Conservation (phyloP, 352 stramenopile genomes). For the Peronospora belbahrii region DNA sequence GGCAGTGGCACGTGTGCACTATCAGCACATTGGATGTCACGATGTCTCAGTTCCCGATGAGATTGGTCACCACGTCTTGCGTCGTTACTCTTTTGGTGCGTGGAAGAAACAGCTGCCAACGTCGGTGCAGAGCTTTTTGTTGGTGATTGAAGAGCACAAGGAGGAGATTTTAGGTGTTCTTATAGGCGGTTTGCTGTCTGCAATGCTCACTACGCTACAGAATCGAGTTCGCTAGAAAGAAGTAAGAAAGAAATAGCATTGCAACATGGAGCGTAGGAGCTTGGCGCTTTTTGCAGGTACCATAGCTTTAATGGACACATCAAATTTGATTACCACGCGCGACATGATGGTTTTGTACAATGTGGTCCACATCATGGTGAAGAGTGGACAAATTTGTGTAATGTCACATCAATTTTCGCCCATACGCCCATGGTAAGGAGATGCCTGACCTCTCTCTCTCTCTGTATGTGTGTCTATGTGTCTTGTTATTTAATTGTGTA, state of each 20-base stretch:
- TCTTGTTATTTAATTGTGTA: conserved; percentile 8
- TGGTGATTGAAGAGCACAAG: conserved; percentile 51
- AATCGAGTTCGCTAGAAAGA: conserved; percentile 17
- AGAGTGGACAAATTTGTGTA: too few relatives aligned
- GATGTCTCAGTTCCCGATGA: conserved; percentile 57
- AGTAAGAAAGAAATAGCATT: too few relatives aligned
- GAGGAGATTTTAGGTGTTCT: conserved; percentile 68
- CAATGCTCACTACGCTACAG: conserved; percentile 70
- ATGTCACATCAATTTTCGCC: too few relatives aligned
- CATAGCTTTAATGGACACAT: too few relatives aligned
- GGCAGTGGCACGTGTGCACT: conserved; percentile 66
- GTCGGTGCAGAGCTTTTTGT: conserved; percentile 34
- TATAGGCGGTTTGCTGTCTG: conserved; percentile 58
- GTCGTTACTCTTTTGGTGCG: conserved; percentile 14
- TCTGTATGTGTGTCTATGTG: too few relatives aligned
- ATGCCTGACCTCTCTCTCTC: too few relatives aligned
- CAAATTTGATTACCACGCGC: too few relatives aligned
- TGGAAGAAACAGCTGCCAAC: conserved; percentile 40
- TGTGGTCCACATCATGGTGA: too few relatives aligned
- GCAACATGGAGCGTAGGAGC: too few relatives aligned
- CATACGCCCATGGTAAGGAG: too few relatives aligned
- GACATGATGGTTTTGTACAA: too few relatives aligned
- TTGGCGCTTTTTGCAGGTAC: too few relatives aligned
- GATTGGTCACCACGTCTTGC: conserved; percentile 30
- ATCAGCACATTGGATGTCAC: conserved; percentile 58